phyloP scores from a whole-genome alignment of 306 rosid species.

The Argentina anserina region DNA sequence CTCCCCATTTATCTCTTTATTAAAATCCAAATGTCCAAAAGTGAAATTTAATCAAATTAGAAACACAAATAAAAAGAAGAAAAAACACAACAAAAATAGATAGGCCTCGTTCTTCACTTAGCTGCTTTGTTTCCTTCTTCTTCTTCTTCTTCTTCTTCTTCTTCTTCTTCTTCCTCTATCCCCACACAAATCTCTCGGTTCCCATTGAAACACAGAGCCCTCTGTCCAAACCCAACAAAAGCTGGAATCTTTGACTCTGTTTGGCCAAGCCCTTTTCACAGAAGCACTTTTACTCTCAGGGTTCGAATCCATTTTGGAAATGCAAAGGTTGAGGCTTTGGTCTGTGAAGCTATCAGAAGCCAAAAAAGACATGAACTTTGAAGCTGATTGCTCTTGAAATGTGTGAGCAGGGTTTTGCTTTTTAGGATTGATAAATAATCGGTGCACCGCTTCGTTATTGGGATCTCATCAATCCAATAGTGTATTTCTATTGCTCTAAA shows the following conservation, averaged over 20 bases:
- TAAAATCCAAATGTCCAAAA: not conserved
- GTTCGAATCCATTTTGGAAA: constrained; percentile 12
- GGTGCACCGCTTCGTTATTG: constrained; percentile 16
- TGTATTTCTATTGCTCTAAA: constrained; percentile 15
- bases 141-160: constrained; percentile 47
- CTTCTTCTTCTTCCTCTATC: constrained; percentile 42
- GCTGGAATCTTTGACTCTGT: constrained; percentile 27
- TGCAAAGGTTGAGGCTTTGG: not conserved
- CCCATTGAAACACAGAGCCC: constrained; percentile 25
- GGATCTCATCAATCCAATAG: constrained; percentile 30
- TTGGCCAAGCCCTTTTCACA: not conserved
- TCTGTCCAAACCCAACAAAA: constrained; percentile 19
- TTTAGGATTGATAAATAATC: constrained; percentile 19
- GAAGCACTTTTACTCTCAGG: not conserved
- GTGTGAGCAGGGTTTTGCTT: constrained; percentile 20
- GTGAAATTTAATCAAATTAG: not conserved
- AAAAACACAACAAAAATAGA: constrained; percentile 4
- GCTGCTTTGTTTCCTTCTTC: constrained; percentile 22
- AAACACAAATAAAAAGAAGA: not conserved
- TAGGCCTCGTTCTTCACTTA: constrained; percentile 24
- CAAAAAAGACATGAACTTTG: not conserved
- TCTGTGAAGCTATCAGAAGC: not conserved
- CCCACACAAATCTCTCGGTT: constrained; percentile 54
- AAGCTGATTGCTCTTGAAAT: constrained; percentile 19
- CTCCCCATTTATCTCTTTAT: not conserved